phyloP scores from a whole-genome alignment of 2,329 filamentous ascomycete genomes.

The Trichoderma polysporum region DNA sequence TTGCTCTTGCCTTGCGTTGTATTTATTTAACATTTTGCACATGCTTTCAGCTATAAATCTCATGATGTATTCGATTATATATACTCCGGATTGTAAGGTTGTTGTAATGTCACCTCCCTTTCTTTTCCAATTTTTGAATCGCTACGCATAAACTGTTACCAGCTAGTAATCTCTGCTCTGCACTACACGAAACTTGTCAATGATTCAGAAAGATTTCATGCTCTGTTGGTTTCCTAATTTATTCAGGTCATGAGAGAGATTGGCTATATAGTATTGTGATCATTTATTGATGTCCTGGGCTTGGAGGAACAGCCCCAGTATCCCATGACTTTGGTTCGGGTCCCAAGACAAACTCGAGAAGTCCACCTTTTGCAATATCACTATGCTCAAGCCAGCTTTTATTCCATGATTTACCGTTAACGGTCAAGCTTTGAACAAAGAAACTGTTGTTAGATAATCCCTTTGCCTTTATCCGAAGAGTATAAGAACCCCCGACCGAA shows the following conservation, averaged over 20 bases:
- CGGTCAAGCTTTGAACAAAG: constrained; percentile 53
- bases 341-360: constrained; percentile 49
- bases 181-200: not conserved
- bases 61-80: not conserved
- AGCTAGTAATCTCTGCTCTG: not conserved
- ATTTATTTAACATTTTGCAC: not conserved
- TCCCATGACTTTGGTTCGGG: constrained; percentile 38
- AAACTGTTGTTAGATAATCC: constrained; percentile 44
- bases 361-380: constrained; percentile 43
- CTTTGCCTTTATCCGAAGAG: constrained; percentile 41
- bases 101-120: not conserved
- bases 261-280: not conserved
- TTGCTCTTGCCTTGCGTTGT: not conserved
- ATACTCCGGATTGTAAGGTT: not conserved
- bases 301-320: constrained; percentile 50
- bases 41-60: not conserved
- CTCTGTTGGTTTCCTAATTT: too few relatives aligned
- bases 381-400: constrained; percentile 57
- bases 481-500: constrained; percentile 42
- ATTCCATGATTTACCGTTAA: constrained; percentile 52
- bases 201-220: not conserved
- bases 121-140: not conserved
- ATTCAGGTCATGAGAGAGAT: not conserved
- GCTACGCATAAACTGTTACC: not conserved
- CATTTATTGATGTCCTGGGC: constrained; percentile 36